phyloP scores from a whole-genome alignment of 2,329 filamentous ascomycete species.

The Aureobasidium sp. region DNA sequence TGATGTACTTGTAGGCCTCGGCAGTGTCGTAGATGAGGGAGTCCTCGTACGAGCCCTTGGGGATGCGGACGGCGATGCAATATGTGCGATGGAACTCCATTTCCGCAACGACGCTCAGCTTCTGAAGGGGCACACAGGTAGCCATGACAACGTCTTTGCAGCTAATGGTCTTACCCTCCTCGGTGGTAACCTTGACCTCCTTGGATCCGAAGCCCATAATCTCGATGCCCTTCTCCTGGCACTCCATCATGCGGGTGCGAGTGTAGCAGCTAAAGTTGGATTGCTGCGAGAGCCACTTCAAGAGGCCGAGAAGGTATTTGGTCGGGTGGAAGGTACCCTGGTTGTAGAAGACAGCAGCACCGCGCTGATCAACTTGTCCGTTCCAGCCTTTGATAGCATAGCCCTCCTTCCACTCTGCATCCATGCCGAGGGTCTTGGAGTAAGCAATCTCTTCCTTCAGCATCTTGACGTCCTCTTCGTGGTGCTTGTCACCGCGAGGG shows the following conservation, averaged over 20 bases:
- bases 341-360: conserved; percentile 38
- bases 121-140: conserved; percentile 49
- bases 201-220: conserved; percentile 39
- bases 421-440: conserved; percentile 38
- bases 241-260: conserved; percentile 40
- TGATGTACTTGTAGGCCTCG: conserved; percentile 49
- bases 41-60: conserved; percentile 45
- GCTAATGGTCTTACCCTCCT: conserved; percentile 39
- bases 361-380: conserved; percentile 43
- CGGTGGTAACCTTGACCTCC: conserved; percentile 40
- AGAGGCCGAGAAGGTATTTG: conserved; percentile 45
- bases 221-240: conserved; percentile 43
- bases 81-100: conserved; percentile 49
- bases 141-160: conserved; percentile 46
- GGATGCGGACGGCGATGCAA: conserved; percentile 48
- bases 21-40: conserved; percentile 49
- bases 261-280: conserved; percentile 48
- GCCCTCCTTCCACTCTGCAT: conserved; percentile 36
- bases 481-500: conserved; percentile 32
- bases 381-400: conserved; percentile 46
- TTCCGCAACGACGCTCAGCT: conserved; percentile 44
- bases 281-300: conserved; percentile 45
- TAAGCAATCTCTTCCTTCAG: conserved; percentile 40
- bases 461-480: conserved; percentile 39
- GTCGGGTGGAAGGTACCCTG: conserved; percentile 52